Percentiles rank a stretch among this genome's conserved stretches.
Evolutionary conservation across 2,329 filamentous ascomycete genomes (phyloP).

Genomic region (Trichoderma afroharzianum): DNA sequence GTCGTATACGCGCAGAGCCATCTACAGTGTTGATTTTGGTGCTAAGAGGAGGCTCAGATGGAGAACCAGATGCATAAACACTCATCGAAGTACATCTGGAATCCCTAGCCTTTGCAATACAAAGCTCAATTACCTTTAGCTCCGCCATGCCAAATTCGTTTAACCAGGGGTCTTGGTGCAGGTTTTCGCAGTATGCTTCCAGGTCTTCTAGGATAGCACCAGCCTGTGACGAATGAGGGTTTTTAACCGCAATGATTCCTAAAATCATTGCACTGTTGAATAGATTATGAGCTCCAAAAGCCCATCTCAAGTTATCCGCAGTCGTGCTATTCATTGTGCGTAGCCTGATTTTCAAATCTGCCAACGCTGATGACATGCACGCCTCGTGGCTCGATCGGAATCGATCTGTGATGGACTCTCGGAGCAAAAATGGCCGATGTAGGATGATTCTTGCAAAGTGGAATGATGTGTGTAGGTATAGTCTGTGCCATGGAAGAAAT

Average conservation of each 20-base stretch:
- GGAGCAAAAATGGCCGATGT: not conserved
- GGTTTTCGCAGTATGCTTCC: constrained; percentile 5
- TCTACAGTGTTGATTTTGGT: not conserved
- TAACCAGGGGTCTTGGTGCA: not conserved
- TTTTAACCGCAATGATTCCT: not conserved
- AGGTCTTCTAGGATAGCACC: not conserved
- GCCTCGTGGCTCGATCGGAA: constrained; percentile 1
- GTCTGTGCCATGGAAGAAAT: not conserved
- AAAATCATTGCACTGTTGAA: constrained; percentile 9
- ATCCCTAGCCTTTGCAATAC: not conserved
- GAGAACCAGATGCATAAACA: not conserved
- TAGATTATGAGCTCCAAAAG: not conserved
- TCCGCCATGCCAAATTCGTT: constrained; percentile 9
- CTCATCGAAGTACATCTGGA: not conserved
- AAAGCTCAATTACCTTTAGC: not conserved
- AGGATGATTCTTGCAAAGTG: constrained; percentile 6
- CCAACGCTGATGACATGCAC: constrained; percentile 2
- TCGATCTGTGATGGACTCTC: constrained; percentile 3
- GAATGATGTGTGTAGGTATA: constrained; percentile 1
- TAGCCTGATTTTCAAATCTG: not conserved
- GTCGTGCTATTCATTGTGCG: not conserved
- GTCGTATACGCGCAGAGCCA: not conserved
- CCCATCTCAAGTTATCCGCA: not conserved
- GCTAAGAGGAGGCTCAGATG: not conserved
- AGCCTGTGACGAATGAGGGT: not conserved